Evolutionary conservation across 768 basidiomycete species (phyloP), one percentile per base, ranked within the genome.

Genomic region (Amanita thiersii): DNA sequence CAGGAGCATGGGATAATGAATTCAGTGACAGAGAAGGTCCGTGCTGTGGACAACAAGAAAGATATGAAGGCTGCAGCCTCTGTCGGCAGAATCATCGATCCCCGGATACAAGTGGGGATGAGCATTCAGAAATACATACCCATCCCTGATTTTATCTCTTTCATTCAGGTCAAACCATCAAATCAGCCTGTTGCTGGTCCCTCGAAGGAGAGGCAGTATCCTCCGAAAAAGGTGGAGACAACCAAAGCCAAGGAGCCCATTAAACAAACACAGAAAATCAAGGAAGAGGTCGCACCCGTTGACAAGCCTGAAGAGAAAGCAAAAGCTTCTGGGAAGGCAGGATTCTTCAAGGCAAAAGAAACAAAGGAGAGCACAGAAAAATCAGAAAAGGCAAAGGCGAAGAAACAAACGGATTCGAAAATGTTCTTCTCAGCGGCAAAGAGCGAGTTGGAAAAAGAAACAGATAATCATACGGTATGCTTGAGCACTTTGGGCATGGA

Each of bases 311-410:
- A 46, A 37, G 45, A 53, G 52, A 65, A 52, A 37, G 49, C 60
- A 23, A 67, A 66, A 39, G 26, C 48, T 0, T 54, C 68, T 2
- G 79, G 77, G 3, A 77, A 73, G 51, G 64, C 81, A 4, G 74
- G 81, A 49, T 83, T 77, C 67, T 73, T 75, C 56, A 79, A 72
- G 48, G 49, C 61, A 7, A 77, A 75, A n/a, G n/a, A n/a, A 50
- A 62, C 60, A 7, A 56, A 54, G 40, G 53, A 58, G 33, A 53
- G 55, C 36, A 47, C 48, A 30, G 44, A 51, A 23, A 50, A 47
- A 39, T 45, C 40, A 40, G 51, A 49, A 37, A 39, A 25, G 45
- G 32, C 37, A 56, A 58, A 44, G 51, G 49, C 26, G 29, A 50
- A 54, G 34, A 46, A 48, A 44, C 45, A 56, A 35, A 30, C 52